These are phyloP conservation scores for Gymnopilus junonius DNA, from an alignment of 768 basidiomycete species.

Conservation along the genomic window DNA sequence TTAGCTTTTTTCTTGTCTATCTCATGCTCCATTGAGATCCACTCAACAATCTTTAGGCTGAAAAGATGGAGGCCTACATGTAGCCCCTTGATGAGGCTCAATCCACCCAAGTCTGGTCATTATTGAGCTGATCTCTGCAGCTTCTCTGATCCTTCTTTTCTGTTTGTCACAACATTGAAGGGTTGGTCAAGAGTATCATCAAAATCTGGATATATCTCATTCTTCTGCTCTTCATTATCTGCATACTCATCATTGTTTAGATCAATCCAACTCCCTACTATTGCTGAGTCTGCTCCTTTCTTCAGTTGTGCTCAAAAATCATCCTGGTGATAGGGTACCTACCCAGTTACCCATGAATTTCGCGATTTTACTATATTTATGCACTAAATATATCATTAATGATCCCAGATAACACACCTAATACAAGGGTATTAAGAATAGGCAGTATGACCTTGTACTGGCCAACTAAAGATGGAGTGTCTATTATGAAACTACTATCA, in stretches of 20 bases:
- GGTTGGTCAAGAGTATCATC: slow-evolving; percentile 1
- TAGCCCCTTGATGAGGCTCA: neutral
- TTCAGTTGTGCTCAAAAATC: slow-evolving; percentile 30
- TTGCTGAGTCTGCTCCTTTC: neutral
- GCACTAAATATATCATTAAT: no score
- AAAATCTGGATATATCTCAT: slow-evolving; percentile 1
- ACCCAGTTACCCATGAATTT: no score
- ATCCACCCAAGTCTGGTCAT: neutral
- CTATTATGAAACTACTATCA: no score
- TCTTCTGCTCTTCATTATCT: neutral
- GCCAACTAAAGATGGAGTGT: no score
- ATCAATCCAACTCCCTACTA: neutral
- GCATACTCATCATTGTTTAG: neutral
- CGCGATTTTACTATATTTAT: no score
- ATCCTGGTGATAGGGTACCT: no score
- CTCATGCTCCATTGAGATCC: slow-evolving; percentile 14
- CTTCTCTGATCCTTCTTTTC: neutral
- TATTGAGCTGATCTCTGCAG: neutral
- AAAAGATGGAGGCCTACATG: neutral
- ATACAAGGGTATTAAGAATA: no score
- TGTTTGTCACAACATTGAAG: neutral
- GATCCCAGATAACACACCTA: no score
- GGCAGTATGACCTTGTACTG: no score
- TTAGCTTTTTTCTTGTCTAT: slow-evolving; percentile 10
- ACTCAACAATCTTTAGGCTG: neutral